These are phyloP conservation scores for Thelonectria rubi DNA, from an alignment of 2,329 filamentous ascomycete species.

Conservation along the genomic window DNA sequence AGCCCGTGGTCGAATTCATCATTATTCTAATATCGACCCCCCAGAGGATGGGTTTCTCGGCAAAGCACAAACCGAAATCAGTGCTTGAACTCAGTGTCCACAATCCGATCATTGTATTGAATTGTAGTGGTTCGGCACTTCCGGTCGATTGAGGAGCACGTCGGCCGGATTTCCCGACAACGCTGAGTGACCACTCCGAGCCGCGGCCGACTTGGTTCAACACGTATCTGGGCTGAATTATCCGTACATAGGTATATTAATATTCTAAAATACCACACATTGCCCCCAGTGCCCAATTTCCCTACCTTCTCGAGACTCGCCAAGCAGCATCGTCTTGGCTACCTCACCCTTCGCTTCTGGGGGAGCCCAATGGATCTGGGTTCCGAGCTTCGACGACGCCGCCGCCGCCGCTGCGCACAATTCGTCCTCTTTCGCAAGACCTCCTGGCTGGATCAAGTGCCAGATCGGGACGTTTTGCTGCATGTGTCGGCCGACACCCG, in stretches of 20 bases:
- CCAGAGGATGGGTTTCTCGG: neutral
- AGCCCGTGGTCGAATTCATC: no score
- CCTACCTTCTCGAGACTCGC: no score
- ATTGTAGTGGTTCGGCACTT: neutral
- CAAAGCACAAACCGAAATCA: neutral
- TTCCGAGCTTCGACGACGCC: slow-evolving; percentile 16
- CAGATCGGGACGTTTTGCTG: neutral
- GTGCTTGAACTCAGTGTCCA: neutral
- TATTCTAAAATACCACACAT: no score
- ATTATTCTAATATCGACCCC: no score
- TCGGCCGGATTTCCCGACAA: neutral
- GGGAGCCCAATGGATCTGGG: slow-evolving; percentile 19
- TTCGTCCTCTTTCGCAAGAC: slow-evolving; percentile 18
- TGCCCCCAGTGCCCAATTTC: no score
- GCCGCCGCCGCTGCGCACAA: slow-evolving; percentile 6
- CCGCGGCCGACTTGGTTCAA: neutral
- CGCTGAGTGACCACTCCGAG: no score
- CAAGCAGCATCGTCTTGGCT: neutral
- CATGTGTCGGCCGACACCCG: slow-evolving; percentile 22
- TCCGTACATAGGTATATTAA: neutral
- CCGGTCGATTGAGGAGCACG: neutral
- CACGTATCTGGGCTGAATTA: neutral
- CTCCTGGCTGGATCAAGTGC: slow-evolving; percentile 6
- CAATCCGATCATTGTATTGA: neutral
- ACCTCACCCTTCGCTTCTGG: slow-evolving; percentile 5